Conservation (phyloP, 2,329 filamentous ascomycete genomes). For the Botrytis aclada region DNA sequence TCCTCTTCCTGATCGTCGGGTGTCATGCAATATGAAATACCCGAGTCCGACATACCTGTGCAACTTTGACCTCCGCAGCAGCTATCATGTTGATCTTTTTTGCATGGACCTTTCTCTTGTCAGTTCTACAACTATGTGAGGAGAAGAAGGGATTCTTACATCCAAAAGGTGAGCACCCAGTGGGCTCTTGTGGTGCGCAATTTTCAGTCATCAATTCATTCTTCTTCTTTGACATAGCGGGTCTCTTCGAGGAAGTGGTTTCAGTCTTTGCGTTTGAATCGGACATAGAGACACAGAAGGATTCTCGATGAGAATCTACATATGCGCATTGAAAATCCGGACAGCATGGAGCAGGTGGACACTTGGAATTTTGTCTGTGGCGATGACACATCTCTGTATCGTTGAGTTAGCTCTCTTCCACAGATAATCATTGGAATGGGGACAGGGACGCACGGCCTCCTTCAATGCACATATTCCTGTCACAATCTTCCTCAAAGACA, state of each 20-base stretch:
- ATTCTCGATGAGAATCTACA: not conserved
- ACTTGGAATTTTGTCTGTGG: not conserved
- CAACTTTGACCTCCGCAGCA: conserved; percentile 2
- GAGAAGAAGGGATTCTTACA: not conserved
- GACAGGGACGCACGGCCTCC: not conserved
- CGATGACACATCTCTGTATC: not conserved
- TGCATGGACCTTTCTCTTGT: not conserved
- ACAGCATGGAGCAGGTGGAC: not conserved
- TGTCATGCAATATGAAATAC: not conserved
- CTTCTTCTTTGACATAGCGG: not conserved
- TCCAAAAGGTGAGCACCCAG: not conserved
- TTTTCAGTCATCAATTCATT: not conserved
- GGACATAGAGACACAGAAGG: not conserved
- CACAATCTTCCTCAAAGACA: not conserved
- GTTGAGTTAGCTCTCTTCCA: not conserved
- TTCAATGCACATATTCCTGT: not conserved
- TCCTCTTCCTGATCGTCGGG: not conserved
- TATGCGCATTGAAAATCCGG: not conserved
- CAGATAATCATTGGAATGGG: too few species aligned
- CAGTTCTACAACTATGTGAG: not conserved
- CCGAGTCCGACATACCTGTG: not conserved
- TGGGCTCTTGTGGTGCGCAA: not conserved
- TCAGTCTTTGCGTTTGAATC: not conserved
- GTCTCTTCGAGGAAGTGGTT: not conserved
- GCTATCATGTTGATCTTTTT: not conserved